Base-by-base conservation (phyloP, 352 stramenopile species). In the Phytophthora pini region DNA sequence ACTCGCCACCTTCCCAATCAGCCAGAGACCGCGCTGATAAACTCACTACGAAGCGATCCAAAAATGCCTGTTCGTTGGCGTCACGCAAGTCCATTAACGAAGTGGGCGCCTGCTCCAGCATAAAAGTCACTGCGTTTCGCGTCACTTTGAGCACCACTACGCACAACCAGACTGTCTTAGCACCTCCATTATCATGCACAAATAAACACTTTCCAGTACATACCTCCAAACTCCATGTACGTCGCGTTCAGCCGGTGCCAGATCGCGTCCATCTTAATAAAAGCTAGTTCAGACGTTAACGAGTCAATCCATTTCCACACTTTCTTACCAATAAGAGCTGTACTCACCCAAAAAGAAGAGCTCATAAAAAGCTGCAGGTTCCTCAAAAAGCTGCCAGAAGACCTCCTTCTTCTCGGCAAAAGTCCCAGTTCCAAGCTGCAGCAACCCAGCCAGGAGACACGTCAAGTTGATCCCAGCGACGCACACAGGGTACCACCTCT, bases 181-280 rank as follows among this genome's bases (percentile, higher is more conserved):
- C 27, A 41, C 20, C 13, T 36, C 32, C 24, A 57, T 40, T 41
- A 12, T 55, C 43, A 34, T 34, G 31, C 17, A 20, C 17, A 20
- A 1, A 1, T 31, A 34, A 34, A 11, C 31, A 34, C 1, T 34
- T 34, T 34, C 31, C 31, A 34, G 0, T 34, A 55, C 64, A n/a
- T 70, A 95, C 87, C 76, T 38, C 78, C 75, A 72, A 95, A 95
- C 62, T 95, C 84, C 88, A 95, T 95, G 59, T 91, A 92, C 10
- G 88, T 92, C 11, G 81, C 84, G 64, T 92, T 92, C 63, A 90
- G 80, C 17, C 81, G 77, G 36, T 89, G 77, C 85, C 84, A 94
- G n/a, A 80, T 82, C 2, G 77, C 82, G 65, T 95, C 79, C 87
- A 95, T 93, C 54, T 95, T 95, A 40, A 90, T 48, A 43, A 95